Evolutionary conservation across 192 early-diverging fungal species (phyloP).

Genomic region (Coemansia sp.): DNA sequence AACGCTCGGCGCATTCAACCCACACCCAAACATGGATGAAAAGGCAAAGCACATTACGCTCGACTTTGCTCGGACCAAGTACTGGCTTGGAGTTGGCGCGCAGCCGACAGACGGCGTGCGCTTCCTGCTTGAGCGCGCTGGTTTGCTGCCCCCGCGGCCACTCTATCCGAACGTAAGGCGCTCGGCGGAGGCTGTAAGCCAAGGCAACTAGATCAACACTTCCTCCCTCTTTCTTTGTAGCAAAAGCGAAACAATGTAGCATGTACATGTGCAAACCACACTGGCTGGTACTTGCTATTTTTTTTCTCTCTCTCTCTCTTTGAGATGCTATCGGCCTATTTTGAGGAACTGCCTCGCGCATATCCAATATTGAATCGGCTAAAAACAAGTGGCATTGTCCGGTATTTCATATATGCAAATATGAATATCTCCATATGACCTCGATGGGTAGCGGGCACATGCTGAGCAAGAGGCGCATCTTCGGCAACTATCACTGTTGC

Average conservation of each 20-base stretch:
- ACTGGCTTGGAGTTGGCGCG: constrained; percentile 98
- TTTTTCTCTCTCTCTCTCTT: no score
- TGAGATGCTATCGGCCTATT: not conserved
- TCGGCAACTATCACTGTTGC: not conserved
- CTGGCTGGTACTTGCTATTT: not conserved
- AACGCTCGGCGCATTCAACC: constrained; percentile 89
- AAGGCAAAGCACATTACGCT: constrained; percentile 86
- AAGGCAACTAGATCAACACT: not conserved
- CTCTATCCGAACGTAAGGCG: constrained; percentile 44
- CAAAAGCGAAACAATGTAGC: not conserved
- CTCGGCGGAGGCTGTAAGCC: constrained; percentile 6
- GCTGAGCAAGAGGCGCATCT: not conserved
- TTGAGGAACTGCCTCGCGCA: no score
- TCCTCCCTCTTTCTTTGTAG: no score
- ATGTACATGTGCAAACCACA: not conserved
- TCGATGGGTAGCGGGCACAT: not conserved
- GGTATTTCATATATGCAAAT: not conserved
- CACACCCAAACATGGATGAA: constrained; percentile 70
- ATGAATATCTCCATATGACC: not conserved
- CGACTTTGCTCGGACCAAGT: constrained; percentile 88
- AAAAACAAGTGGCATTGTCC: not conserved
- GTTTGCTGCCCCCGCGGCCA: constrained; percentile 49
- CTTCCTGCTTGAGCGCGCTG: constrained; percentile 71
- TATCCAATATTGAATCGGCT: no score
- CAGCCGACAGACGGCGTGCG: constrained; percentile 91